A percentile compares a stretch with the other conserved stretches of the same genome.
These are phyloP conservation scores for Cryphonectria nitschkei DNA, from an alignment of 2,329 filamentous ascomycete genomes.

Conservation along the genomic window DNA sequence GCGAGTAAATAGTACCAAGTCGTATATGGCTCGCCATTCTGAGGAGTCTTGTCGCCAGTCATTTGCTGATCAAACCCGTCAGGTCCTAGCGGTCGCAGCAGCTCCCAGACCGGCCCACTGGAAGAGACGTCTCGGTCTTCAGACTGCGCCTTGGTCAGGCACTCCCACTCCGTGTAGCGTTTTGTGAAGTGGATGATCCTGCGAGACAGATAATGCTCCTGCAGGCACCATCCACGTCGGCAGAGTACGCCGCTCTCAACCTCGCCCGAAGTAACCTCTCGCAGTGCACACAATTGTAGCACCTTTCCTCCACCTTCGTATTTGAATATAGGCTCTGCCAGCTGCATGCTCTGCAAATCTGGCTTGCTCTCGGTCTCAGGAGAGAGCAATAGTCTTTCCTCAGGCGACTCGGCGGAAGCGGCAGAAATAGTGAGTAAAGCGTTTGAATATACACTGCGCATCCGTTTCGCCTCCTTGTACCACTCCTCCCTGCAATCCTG, in stretches of 20 bases:
- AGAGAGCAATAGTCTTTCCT: not conserved
- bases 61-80: not conserved
- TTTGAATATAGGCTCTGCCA: not conserved
- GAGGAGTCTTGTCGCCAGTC: not conserved
- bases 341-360: too few species aligned
- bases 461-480: not conserved
- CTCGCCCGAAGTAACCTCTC: not conserved
- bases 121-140: not conserved
- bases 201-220: constrained; percentile 8
- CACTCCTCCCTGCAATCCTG: constrained; percentile 6
- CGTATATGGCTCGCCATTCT: not conserved
- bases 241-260: not conserved
- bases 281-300: not conserved
- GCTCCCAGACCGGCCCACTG: not conserved
- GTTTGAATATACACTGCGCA: not conserved
- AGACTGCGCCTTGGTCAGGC: constrained; percentile 1
- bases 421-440: not conserved
- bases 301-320: not conserved
- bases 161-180: constrained; percentile 4
- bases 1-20: not conserved
- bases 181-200: not conserved
- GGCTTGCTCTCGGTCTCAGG: not conserved
- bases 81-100: not conserved
- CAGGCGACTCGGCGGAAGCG: not conserved
- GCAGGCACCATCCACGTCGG: constrained; percentile 5